phyloP scores from a whole-genome alignment of 1,284 basidiomycete genomes.

The Malassezia globosa region DNA sequence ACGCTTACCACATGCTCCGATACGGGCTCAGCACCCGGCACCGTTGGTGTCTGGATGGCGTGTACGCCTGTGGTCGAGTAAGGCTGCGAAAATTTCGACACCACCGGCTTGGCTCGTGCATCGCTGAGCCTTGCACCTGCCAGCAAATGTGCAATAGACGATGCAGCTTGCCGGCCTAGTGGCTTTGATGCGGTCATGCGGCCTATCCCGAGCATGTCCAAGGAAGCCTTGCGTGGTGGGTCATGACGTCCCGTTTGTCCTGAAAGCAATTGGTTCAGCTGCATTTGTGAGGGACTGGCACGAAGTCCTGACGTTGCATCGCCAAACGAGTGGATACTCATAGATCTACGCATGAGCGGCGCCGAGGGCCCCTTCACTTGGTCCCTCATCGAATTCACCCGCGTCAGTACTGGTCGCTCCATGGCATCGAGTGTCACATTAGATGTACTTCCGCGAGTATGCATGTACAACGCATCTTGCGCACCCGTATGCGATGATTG shows the following conservation, averaged over 20 bases:
- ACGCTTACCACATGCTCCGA: constrained; percentile 9
- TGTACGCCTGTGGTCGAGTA: neutral
- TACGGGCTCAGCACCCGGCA: neutral
- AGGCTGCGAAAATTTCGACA: constrained; percentile 14
- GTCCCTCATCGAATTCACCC: too few species aligned
- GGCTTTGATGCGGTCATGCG: neutral
- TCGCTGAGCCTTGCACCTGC: neutral
- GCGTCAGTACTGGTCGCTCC: too few species aligned
- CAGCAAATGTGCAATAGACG: constrained; percentile 7
- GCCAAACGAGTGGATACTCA: neutral
- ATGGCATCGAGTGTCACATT: constrained; percentile 1
- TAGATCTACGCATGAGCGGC: neutral
- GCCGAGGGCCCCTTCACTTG: too few species aligned
- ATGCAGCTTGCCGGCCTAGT: neutral
- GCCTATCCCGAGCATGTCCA: neutral
- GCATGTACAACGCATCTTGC: neutral
- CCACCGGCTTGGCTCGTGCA: constrained; percentile 13
- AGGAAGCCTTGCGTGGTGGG: neutral
- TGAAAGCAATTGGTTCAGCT: constrained; percentile 6
- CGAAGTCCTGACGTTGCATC: neutral
- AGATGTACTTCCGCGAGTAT: neutral
- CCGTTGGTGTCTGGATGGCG: neutral
- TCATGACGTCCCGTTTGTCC: neutral
- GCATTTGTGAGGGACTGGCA: constrained; percentile 3
- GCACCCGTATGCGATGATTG: neutral